Percentiles rank a stretch among this genome's conserved stretches.
These are phyloP conservation scores for Candida multigemmis DNA, from an alignment of 805 yeast species.

Conservation along the genomic window DNA sequence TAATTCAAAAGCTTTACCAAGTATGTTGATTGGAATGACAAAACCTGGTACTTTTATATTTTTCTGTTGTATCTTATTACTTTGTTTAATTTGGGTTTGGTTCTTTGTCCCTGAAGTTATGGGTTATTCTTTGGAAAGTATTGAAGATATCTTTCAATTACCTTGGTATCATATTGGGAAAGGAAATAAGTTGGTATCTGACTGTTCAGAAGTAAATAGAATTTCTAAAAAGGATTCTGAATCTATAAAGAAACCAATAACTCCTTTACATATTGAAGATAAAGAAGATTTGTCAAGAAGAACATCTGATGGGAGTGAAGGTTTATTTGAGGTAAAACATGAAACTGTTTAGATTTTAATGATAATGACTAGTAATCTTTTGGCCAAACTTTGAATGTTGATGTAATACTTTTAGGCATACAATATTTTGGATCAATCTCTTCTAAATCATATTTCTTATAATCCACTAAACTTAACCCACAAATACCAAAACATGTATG, in stretches of 20 bases:
- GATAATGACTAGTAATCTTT: too few relatives aligned
- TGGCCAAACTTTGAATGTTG: conserved; percentile 20
- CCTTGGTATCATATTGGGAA: conserved; percentile 51
- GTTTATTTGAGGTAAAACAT: too few relatives aligned
- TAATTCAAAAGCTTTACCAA: conserved; percentile 44
- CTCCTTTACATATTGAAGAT: too few relatives aligned
- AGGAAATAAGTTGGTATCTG: conserved; percentile 36
- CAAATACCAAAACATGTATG: conserved; percentile 90
- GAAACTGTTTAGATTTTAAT: too few relatives aligned
- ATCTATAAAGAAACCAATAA: too few relatives aligned
- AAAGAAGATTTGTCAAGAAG: too few relatives aligned
- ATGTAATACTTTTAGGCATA: conserved; percentile 49
- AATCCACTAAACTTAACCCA: conserved; percentile 72
- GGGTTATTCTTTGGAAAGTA: conserved; percentile 28
- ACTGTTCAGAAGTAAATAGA: conserved; percentile 38
- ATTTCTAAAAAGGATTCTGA: too few relatives aligned
- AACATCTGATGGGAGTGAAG: too few relatives aligned
- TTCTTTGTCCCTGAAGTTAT: conserved; percentile 39
- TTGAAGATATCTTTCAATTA: conserved; percentile 39
- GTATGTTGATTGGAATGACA: conserved; percentile 37
- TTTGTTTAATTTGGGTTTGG: conserved; percentile 36
- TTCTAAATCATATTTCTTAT: conserved; percentile 38
- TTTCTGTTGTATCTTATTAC: conserved; percentile 29
- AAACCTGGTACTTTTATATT: conserved; percentile 42
- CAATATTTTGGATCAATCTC: conserved; percentile 82